Conservation (phyloP, 2,329 filamentous ascomycete genomes). For the Dothideomycetes sp. region DNA sequence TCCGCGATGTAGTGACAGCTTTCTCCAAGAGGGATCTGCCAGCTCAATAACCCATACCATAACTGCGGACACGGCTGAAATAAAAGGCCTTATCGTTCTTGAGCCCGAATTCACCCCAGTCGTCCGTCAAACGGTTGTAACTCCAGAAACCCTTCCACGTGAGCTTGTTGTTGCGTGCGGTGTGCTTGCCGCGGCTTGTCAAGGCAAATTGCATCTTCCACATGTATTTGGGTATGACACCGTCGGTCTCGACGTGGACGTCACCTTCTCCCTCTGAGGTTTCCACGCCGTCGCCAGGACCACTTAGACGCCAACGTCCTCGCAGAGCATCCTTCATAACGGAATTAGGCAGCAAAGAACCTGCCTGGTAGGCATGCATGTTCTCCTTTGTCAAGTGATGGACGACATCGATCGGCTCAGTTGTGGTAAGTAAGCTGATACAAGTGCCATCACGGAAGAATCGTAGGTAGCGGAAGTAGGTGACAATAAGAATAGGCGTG, state of each 20-base stretch:
- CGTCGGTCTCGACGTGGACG: conserved; percentile 78
- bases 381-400: conserved; percentile 69
- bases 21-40: no score
- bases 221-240: conserved; percentile 66
- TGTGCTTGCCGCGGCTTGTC: conserved; percentile 42
- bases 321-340: conserved; percentile 61
- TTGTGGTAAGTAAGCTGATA: conserved; percentile 70
- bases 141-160: conserved; percentile 85
- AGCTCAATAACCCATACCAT: conserved; percentile 18
- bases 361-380: conserved; percentile 36
- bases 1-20: no score
- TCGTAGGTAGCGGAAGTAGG: conserved; percentile 93
- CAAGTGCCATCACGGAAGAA: conserved; percentile 85
- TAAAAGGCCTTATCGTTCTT: conserved; percentile 54
- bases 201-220: conserved; percentile 75
- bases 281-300: conserved; percentile 28
- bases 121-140: conserved; percentile 81
- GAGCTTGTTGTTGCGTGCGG: conserved; percentile 73
- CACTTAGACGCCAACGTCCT: conserved; percentile 58
- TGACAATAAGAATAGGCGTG: conserved; percentile 85
- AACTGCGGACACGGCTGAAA: conserved; percentile 54
- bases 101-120: conserved; percentile 73
- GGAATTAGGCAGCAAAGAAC: conserved; percentile 34
- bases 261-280: conserved; percentile 51
- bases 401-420: conserved; percentile 79